Evolutionary conservation across 2,329 filamentous ascomycete species (phyloP).

Genomic region (Cryoendolithus antarcticus): DNA sequence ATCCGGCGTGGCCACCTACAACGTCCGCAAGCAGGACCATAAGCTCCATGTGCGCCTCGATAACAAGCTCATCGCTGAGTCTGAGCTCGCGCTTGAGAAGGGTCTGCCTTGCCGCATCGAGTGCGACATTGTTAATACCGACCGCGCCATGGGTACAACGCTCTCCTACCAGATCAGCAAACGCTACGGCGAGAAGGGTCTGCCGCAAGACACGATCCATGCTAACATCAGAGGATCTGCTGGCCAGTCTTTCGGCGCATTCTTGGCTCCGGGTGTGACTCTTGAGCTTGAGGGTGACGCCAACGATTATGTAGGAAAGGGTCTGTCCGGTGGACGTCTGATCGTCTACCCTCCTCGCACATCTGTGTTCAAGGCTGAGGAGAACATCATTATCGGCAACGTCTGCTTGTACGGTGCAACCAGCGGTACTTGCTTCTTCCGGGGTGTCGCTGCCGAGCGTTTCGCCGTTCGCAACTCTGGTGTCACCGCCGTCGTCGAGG

Average conservation of each 20-base stretch:
- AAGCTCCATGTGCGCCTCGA: slow-evolving; percentile 84
- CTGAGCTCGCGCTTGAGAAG: slow-evolving; percentile 88
- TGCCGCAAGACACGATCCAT: slow-evolving; percentile 88
- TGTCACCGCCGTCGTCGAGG: slow-evolving; percentile 90
- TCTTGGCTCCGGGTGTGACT: slow-evolving; percentile 83
- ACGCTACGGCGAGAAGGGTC: slow-evolving; percentile 74
- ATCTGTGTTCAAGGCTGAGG: slow-evolving; percentile 88
- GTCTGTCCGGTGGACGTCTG: slow-evolving; percentile 79
- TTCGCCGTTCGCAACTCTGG: slow-evolving; percentile 96
- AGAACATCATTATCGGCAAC: slow-evolving; percentile 89
- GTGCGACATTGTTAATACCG: slow-evolving; percentile 92
- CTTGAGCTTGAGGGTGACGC: slow-evolving; percentile 89
- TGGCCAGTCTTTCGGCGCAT: slow-evolving; percentile 92
- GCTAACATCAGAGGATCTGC: slow-evolving; percentile 94
- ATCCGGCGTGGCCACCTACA: slow-evolving; percentile 90
- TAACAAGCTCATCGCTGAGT: slow-evolving; percentile 94
- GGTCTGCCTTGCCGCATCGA: slow-evolving; percentile 86
- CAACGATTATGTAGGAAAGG: slow-evolving; percentile 96
- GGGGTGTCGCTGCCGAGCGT: slow-evolving; percentile 87
- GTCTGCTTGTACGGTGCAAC: slow-evolving; percentile 93
- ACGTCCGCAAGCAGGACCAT: slow-evolving; percentile 95
- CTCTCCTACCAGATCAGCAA: slow-evolving; percentile 94
- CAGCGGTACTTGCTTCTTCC: slow-evolving; percentile 86
- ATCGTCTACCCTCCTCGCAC: slow-evolving; percentile 87
- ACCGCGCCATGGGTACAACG: slow-evolving; percentile 84